Conservation (phyloP, 129 eudicot species). For the Flaveria brownii region DNA sequence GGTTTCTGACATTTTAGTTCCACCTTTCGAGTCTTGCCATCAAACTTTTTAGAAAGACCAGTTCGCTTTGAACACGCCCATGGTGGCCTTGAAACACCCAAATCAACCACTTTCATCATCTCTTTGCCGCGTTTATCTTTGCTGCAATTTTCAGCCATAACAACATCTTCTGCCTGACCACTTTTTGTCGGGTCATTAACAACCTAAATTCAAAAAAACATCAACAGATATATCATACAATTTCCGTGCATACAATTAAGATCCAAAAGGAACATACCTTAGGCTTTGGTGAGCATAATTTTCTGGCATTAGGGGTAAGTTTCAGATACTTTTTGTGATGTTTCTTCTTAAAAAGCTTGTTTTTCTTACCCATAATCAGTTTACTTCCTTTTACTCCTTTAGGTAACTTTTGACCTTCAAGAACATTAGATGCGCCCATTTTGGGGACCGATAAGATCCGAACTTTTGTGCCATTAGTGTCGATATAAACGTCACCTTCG, state of each 20-base stretch:
- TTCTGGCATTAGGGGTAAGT: conserved; percentile 31
- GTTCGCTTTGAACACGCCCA: conserved; percentile 71
- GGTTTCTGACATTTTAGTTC: conserved; percentile 14
- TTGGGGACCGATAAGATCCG: conserved; percentile 61
- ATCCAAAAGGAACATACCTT: conserved; percentile 48
- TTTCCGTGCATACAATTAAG: conserved; percentile 3
- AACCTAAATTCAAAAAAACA: not conserved
- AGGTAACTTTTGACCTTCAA: conserved; percentile 30
- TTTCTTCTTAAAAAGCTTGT: conserved; percentile 38
- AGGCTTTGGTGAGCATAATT: conserved; percentile 28
- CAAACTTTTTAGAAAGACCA: conserved; percentile 35
- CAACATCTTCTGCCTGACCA: conserved; percentile 24
- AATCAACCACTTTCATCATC: conserved; percentile 19
- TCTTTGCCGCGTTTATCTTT: conserved; percentile 23
- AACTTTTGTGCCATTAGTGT: conserved; percentile 79
- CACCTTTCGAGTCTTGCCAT: conserved; percentile 18
- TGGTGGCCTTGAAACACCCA: conserved; percentile 36
- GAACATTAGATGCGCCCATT: conserved; percentile 21
- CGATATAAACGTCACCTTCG: conserved; percentile 79
- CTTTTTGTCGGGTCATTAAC: conserved; percentile 40
- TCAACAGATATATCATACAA: not conserved
- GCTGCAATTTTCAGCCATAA: conserved; percentile 26
- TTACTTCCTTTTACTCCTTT: conserved; percentile 49
- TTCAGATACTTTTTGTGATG: conserved; percentile 43
- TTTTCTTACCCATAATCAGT: conserved; percentile 43